A percentile compares a stretch with the other conserved stretches of the same genome.
phyloP scores from a whole-genome alignment of 345 rosid species.

The Lepidium didymum region DNA sequence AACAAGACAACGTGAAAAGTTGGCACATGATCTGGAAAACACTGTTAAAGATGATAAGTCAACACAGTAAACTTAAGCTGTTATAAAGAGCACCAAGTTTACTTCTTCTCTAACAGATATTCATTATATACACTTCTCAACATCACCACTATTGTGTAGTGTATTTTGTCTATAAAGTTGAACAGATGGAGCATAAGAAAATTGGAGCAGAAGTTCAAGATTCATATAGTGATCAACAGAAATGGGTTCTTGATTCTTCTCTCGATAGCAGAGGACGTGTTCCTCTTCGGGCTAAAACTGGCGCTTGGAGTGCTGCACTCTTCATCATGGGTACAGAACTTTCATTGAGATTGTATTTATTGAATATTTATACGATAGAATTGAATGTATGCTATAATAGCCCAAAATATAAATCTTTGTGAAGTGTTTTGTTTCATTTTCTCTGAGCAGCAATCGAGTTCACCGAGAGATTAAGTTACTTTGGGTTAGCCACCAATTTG shows the following conservation, averaged over 20 bases:
- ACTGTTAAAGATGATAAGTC: constrained; percentile 5
- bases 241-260: constrained; percentile 69
- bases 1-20: not conserved
- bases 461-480: constrained; percentile 87
- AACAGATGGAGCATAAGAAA: constrained; percentile 10
- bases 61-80: not conserved
- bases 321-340: constrained; percentile 50
- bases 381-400: not conserved
- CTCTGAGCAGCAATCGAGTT: constrained; percentile 70
- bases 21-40: not conserved
- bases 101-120: constrained; percentile 15
- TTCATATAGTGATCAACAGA: constrained; percentile 29
- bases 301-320: constrained; percentile 68
- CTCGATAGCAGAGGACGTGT: constrained; percentile 42
- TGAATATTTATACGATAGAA: not conserved
- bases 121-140: not conserved
- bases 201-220: constrained; percentile 3
- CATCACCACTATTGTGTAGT: not conserved
- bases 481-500: constrained; percentile 77
- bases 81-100: constrained; percentile 13
- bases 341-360: not conserved
- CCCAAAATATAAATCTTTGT: not conserved
- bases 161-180: not conserved
- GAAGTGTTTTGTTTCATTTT: not conserved
- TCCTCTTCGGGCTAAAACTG: constrained; percentile 63